These are phyloP conservation scores for Caloboletus firmus DNA, from an alignment of 1,284 basidiomycete genomes.

Conservation along the genomic window DNA sequence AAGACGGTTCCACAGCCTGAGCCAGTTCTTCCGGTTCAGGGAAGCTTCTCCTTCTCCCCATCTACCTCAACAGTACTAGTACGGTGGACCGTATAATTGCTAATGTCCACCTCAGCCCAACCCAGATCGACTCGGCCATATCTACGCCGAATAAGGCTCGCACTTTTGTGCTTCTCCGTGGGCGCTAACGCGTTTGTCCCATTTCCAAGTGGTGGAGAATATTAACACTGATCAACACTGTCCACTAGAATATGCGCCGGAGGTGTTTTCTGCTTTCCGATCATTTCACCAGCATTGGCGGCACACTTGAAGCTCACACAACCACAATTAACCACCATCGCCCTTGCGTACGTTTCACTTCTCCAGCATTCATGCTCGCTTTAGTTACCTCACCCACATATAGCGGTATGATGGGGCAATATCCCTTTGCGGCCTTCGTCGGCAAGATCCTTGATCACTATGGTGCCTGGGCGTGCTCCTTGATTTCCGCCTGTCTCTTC, in stretches of 20 bases:
- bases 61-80: neutral
- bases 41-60: neutral
- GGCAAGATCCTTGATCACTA: conserved; percentile 59
- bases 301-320: conserved; percentile 62
- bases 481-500: conserved; percentile 61
- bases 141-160: conserved; percentile 25
- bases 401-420: conserved; percentile 70
- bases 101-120: conserved; percentile 16
- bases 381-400: neutral
- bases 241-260: conserved; percentile 61
- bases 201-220: neutral
- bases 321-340: conserved; percentile 75
- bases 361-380: neutral
- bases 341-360: conserved; percentile 51
- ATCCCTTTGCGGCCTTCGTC: conserved; percentile 60
- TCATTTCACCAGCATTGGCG: conserved; percentile 63
- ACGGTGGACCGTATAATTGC: neutral
- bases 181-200: conserved; percentile 60
- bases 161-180: conserved; percentile 53
- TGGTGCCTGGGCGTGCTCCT: conserved; percentile 64
- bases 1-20: no score
- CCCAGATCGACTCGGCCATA: conserved; percentile 4
- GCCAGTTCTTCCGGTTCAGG: no score
- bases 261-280: conserved; percentile 73
- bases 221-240: neutral